phyloP scores from a whole-genome alignment of 1,284 basidiomycete species.

The Singerocomus inundabilis region DNA sequence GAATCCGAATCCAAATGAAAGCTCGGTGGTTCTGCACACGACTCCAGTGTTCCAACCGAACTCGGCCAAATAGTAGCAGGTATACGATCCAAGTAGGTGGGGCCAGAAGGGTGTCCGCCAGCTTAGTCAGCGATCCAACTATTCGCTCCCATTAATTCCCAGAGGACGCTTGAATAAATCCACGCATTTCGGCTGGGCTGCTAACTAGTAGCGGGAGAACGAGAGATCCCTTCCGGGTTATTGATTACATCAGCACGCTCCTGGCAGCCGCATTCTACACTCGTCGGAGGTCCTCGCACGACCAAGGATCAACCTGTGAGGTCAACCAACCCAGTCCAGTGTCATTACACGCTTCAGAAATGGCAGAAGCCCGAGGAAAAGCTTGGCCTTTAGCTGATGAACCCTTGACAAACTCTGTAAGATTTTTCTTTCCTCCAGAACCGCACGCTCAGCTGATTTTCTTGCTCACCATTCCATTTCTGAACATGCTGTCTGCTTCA shows the following conservation, averaged over 20 bases:
- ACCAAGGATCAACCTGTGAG: constrained; percentile 82
- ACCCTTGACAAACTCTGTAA: constrained; percentile 89
- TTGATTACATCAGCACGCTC: constrained; percentile 18
- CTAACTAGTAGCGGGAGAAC: no score
- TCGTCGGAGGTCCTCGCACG: constrained; percentile 22
- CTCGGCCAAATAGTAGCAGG: neutral
- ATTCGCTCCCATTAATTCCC: no score
- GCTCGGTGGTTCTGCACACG: neutral
- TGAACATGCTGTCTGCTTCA: neutral
- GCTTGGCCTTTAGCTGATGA: constrained; percentile 94
- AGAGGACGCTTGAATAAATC: no score
- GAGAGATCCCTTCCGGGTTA: constrained; percentile 7
- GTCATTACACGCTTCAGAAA: constrained; percentile 27
- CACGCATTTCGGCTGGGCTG: no score
- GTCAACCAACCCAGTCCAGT: constrained; percentile 41
- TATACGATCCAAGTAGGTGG: neutral
- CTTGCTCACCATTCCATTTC: neutral
- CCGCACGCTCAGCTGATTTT: neutral
- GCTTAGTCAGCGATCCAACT: constrained; percentile 2
- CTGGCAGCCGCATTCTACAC: neutral
- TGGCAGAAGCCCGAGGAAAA: constrained; percentile 69
- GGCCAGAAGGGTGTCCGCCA: neutral
- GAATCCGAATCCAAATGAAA: neutral
- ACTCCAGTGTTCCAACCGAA: neutral
- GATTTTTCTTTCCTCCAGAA: constrained; percentile 27